Evolutionary conservation across 2,329 filamentous ascomycete genomes (phyloP).

Genomic region (Fusarium sp.): DNA sequence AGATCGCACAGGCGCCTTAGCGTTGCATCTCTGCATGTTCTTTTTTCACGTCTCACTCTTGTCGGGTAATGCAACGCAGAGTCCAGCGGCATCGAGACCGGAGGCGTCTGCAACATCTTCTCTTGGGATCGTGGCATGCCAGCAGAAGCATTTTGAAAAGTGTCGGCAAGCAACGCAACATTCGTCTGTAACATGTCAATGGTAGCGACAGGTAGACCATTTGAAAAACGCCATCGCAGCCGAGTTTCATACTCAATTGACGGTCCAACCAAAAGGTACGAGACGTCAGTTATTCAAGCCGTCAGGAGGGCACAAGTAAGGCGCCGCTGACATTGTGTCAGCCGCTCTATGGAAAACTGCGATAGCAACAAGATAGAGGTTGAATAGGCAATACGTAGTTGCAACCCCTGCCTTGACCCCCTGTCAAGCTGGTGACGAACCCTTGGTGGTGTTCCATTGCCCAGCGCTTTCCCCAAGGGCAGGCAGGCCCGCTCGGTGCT

Average conservation of each 20-base stretch:
- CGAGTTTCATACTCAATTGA: slow-evolving; percentile 7
- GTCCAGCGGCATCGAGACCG: slow-evolving; percentile 40
- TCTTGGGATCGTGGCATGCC: slow-evolving; percentile 10
- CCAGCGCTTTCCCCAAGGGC: slow-evolving; percentile 19
- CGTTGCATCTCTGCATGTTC: slow-evolving; percentile 9
- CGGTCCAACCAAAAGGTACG: slow-evolving; percentile 10
- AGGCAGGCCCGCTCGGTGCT: slow-evolving; percentile 40
- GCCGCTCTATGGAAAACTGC: slow-evolving; percentile 22
- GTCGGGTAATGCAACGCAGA: slow-evolving; percentile 26
- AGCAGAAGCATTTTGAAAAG: slow-evolving; percentile 7
- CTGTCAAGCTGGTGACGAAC: slow-evolving; percentile 24
- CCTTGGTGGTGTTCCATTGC: slow-evolving; percentile 28
- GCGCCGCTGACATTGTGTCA: slow-evolving; percentile 15
- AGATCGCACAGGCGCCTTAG: slow-evolving; percentile 15
- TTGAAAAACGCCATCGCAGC: slow-evolving; percentile 3
- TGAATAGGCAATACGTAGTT: slow-evolving; percentile 14
- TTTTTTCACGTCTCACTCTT: slow-evolving; percentile 13
- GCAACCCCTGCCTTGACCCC: slow-evolving; percentile 18
- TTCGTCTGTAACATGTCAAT: slow-evolving; percentile 9
- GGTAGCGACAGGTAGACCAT: slow-evolving; percentile 18
- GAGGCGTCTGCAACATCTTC: slow-evolving; percentile 28
- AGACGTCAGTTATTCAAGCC: slow-evolving; percentile 8
- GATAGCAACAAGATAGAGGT: slow-evolving; percentile 25
- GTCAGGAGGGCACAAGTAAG: slow-evolving; percentile 19
- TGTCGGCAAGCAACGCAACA: slow-evolving; percentile 11